Evolutionary conservation across 768 basidiomycete genomes (phyloP).

Genomic region (Termitomyces sp.): DNA sequence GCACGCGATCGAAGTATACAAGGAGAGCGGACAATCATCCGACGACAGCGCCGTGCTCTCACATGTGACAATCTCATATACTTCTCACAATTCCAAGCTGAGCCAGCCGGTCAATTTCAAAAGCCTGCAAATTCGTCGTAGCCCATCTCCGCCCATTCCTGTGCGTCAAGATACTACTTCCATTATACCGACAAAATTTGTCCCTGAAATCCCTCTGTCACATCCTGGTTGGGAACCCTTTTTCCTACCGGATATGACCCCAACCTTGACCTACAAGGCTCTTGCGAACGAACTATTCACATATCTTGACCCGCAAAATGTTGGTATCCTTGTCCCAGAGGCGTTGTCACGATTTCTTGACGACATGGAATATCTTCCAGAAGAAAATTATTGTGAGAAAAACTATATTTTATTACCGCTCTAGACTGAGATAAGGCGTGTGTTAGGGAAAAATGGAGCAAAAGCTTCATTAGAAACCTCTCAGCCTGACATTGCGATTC

Average conservation of each 20-base stretch:
- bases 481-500: not conserved
- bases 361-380: slow-evolving; percentile 8
- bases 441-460: slow-evolving; percentile 9
- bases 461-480: slow-evolving; percentile 1
- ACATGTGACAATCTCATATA: not conserved
- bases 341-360: slow-evolving; percentile 11
- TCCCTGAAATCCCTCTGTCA: not conserved
- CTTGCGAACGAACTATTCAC: slow-evolving; percentile 13
- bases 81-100: not conserved
- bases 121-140: not conserved
- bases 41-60: slow-evolving; percentile 3
- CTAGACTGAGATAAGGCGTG: not conserved
- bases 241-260: slow-evolving; percentile 8
- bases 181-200: not conserved
- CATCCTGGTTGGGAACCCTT: slow-evolving; percentile 11
- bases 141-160: not conserved
- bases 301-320: slow-evolving; percentile 8
- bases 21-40: slow-evolving; percentile 6
- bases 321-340: slow-evolving; percentile 9
- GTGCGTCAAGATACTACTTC: not conserved
- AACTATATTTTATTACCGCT: not conserved
- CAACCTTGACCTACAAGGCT: slow-evolving; percentile 8
- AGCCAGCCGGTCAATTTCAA: not conserved
- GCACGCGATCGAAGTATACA: slow-evolving; percentile 10
- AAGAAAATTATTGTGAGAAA: slow-evolving; percentile 9